A percentile compares a stretch with the other conserved stretches of the same genome.
phyloP scores from a whole-genome alignment of 2,329 filamentous ascomycete genomes.

The Verticillium dahliae region DNA sequence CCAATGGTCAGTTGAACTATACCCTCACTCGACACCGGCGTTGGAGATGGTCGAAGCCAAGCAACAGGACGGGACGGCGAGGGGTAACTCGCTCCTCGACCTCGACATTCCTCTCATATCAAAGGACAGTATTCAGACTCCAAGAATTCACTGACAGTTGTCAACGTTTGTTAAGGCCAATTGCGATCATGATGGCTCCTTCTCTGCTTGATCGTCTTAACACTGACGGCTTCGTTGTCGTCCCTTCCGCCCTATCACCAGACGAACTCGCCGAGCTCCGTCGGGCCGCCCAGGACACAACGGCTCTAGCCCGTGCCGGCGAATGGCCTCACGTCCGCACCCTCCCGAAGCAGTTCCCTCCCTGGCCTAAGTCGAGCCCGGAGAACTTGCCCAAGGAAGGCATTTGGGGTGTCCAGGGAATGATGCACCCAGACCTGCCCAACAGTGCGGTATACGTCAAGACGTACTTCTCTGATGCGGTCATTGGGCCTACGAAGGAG shows the following conservation, averaged over 20 bases:
- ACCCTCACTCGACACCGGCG: background rate
- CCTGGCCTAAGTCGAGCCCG: constrained; percentile 53
- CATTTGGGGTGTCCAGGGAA: constrained; percentile 87
- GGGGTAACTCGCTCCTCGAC: background rate
- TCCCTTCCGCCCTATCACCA: constrained; percentile 57
- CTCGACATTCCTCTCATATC: background rate
- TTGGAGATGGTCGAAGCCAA: background rate
- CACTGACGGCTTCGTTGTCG: constrained; percentile 68
- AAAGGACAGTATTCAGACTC: background rate
- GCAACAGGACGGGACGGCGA: background rate
- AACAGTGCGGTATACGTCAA: constrained; percentile 54
- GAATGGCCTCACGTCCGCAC: constrained; percentile 78
- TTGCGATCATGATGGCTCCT: constrained; percentile 1
- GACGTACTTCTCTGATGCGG: constrained; percentile 64
- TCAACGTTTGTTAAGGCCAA: background rate
- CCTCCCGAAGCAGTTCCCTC: constrained; percentile 84
- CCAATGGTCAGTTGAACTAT: no score
- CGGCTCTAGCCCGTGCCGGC: constrained; percentile 58
- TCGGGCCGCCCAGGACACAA: constrained; percentile 49
- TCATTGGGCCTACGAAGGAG: constrained; percentile 58
- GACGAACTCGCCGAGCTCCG: constrained; percentile 53
- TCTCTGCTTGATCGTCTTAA: constrained; percentile 49
- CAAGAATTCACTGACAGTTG: background rate
- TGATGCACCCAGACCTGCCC: constrained; percentile 67
- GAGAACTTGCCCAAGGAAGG: constrained; percentile 43